A percentile compares a stretch with the other conserved stretches of the same genome.
phyloP scores from a whole-genome alignment of 306 rosid genomes.

The Cucumis hystrix region DNA sequence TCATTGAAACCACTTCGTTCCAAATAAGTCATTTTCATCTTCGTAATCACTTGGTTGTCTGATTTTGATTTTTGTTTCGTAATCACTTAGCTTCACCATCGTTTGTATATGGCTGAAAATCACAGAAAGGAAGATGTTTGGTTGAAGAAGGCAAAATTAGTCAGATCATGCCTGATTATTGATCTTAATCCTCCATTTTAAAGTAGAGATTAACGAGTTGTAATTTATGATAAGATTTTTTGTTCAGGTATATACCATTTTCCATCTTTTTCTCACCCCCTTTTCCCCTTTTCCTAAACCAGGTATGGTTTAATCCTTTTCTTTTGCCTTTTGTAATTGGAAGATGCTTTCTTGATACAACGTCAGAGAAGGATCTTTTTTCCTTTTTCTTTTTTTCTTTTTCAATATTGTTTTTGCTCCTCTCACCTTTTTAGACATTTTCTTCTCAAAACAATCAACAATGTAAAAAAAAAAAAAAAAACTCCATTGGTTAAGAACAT shows the following conservation, averaged over 20 bases:
- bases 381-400: background rate
- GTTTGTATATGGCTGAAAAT: constrained; percentile 89
- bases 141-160: constrained; percentile 69
- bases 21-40: too few species aligned
- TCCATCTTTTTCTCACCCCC: background rate
- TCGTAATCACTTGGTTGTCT: too few species aligned
- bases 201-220: background rate
- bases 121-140: constrained; percentile 61
- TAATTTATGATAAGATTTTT: background rate
- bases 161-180: constrained; percentile 89
- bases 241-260: constrained; percentile 21
- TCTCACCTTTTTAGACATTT: background rate
- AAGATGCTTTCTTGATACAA: background rate
- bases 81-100: constrained; percentile 74
- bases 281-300: background rate
- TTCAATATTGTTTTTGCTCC: constrained; percentile 5
- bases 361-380: background rate
- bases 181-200: constrained; percentile 9
- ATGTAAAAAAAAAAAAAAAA: constrained; percentile 23
- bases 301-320: background rate
- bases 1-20: too few species aligned
- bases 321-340: background rate
- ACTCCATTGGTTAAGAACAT: constrained; percentile 12
- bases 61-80: too few species aligned
- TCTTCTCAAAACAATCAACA: constrained; percentile 16